These are phyloP conservation scores for Hibiscus mutabilis DNA, from an alignment of 345 rosid genomes.

Conservation along the genomic window DNA sequence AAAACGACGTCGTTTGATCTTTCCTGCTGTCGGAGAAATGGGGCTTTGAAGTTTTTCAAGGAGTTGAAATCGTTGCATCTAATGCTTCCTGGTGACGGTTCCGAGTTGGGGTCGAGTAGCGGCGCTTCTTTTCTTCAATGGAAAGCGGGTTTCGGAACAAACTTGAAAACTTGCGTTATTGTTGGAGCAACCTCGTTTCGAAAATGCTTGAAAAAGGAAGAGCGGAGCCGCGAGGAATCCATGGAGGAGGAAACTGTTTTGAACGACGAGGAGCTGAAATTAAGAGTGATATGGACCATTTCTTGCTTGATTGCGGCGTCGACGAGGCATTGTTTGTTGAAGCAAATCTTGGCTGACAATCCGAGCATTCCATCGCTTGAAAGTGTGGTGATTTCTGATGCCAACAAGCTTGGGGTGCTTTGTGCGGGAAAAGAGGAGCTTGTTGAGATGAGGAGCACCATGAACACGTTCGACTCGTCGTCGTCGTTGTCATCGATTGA, in stretches of 20 bases:
- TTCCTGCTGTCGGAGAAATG: constrained; percentile 8
- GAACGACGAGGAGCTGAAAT: constrained; percentile 26
- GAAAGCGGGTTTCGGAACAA: constrained; percentile 35
- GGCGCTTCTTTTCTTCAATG: constrained; percentile 31
- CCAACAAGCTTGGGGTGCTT: constrained; percentile 26
- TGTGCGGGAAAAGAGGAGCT: constrained; percentile 25
- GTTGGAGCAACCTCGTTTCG: constrained; percentile 30
- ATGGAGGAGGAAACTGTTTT: neutral
- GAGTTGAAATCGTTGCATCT: constrained; percentile 26
- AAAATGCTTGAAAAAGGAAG: neutral
- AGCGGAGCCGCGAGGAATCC: neutral
- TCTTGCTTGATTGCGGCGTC: constrained; percentile 34
- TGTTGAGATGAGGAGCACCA: constrained; percentile 21
- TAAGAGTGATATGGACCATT: constrained; percentile 30
- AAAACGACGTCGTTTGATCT: neutral
- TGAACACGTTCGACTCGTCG: neutral
- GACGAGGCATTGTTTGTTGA: constrained; percentile 29
- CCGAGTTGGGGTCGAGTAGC: constrained; percentile 3
- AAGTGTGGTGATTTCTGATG: constrained; percentile 23
- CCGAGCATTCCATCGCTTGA: constrained; percentile 14
- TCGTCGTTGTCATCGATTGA: neutral
- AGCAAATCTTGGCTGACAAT: constrained; percentile 18
- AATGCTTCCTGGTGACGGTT: constrained; percentile 21
- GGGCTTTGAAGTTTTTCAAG: constrained; percentile 22
- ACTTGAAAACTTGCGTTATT: constrained; percentile 31